These are phyloP conservation scores for Hawksworthiomyces lignivorus DNA, from an alignment of 2,329 filamentous ascomycete species.

Conservation along the genomic window DNA sequence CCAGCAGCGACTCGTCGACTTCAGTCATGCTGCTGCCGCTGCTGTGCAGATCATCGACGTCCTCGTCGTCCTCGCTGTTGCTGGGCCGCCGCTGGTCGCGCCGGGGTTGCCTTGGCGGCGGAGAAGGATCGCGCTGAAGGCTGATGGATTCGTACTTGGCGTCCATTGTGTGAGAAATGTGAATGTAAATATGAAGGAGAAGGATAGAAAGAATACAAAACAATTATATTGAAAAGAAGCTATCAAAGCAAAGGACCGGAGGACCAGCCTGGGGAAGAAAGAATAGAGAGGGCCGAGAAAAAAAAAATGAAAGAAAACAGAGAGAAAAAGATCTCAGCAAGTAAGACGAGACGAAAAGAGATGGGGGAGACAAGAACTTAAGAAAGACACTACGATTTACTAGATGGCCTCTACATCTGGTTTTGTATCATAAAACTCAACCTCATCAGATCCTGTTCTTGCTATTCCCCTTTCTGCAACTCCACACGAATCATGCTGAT, in stretches of 20 bases:
- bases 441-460: no score
- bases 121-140: background rate
- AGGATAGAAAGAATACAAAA: no score
- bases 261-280: conserved; percentile 9
- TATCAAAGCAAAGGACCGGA: conserved; percentile 3
- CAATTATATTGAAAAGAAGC: no score
- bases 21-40: conserved; percentile 23
- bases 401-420: conserved; percentile 1
- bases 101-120: background rate
- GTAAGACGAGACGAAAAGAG: background rate
- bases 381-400: background rate
- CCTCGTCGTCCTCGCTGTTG: conserved; percentile 25
- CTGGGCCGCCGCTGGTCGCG: conserved; percentile 24
- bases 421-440: background rate
- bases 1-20: conserved; percentile 33
- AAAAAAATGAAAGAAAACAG: background rate
- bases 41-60: conserved; percentile 27
- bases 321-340: background rate
- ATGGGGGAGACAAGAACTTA: background rate
- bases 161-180: conserved; percentile 11
- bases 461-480: no score
- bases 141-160: conserved; percentile 12
- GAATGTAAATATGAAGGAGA: background rate
- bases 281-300: background rate
- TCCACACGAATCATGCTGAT: no score